Conservation (phyloP, 148 eudicot genomes). For the Vaccinium myrtillus region DNA sequence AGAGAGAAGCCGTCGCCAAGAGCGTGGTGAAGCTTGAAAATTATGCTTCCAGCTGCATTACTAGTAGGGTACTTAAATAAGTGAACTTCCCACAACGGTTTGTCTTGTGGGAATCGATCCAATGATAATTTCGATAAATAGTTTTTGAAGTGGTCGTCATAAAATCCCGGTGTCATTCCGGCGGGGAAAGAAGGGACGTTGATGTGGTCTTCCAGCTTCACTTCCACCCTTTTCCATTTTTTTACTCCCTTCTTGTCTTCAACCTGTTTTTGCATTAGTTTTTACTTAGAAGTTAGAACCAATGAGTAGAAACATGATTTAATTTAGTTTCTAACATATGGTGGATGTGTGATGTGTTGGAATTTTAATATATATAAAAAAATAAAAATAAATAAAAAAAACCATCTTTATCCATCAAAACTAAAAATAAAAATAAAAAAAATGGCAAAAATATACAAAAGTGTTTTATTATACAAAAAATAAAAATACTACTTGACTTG, state of each 20-base stretch:
- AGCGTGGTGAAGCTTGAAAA: slow-evolving; percentile 84
- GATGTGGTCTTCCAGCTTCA: slow-evolving; percentile 58
- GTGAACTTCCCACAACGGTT: slow-evolving; percentile 80
- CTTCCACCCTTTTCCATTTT: slow-evolving; percentile 69
- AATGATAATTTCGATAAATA: slow-evolving; percentile 55
- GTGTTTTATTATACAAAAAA: too few relatives aligned
- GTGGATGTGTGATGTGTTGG: background rate
- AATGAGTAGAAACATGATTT: background rate
- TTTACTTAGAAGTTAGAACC: background rate
- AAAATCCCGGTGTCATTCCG: slow-evolving; percentile 33
- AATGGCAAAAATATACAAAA: too few relatives aligned
- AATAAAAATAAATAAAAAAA: background rate
- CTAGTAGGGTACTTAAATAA: slow-evolving; percentile 67
- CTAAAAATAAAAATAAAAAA: too few relatives aligned
- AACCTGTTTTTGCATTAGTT: slow-evolving; percentile 39
- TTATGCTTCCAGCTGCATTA: slow-evolving; percentile 52
- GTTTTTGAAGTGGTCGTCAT: slow-evolving; percentile 43
- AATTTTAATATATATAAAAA: background rate
- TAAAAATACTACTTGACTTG: too few relatives aligned
- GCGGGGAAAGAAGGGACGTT: slow-evolving; percentile 41
- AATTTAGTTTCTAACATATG: background rate
- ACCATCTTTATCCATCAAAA: too few relatives aligned
- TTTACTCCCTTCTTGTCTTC: slow-evolving; percentile 48
- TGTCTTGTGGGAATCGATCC: slow-evolving; percentile 51
- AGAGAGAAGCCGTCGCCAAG: slow-evolving; percentile 80